A percentile compares a stretch with the other conserved stretches of the same genome.
phyloP scores from a whole-genome alignment of 306 rosid genomes.

The Luffa aegyptiaca region DNA sequence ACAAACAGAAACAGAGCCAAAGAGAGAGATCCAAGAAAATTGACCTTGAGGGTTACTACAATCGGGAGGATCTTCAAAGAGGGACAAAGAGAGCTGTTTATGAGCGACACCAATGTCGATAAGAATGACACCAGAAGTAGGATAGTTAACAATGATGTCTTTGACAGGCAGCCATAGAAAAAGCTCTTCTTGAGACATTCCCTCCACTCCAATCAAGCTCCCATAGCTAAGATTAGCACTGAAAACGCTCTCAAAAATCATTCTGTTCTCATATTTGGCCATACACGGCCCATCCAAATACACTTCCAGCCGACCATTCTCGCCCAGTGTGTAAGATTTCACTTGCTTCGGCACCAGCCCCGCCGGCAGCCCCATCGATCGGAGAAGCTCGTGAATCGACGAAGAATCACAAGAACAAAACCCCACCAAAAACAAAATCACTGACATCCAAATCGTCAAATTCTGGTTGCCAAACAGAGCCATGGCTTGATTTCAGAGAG shows the following conservation, averaged over 20 bases:
- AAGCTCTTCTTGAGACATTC: conserved; percentile 75
- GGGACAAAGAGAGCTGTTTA: conserved; percentile 70
- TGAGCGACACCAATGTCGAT: conserved; percentile 85
- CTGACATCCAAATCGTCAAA: not conserved
- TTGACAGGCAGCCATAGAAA: conserved; percentile 86
- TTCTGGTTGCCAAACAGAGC: not conserved
- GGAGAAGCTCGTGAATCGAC: conserved; percentile 69
- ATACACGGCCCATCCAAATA: conserved; percentile 68
- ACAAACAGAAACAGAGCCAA: too few relatives aligned
- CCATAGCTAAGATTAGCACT: conserved; percentile 81
- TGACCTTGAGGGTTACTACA: conserved; percentile 70
- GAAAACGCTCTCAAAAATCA: conserved; percentile 49
- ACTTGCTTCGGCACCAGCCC: conserved; percentile 72
- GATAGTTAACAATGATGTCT: conserved; percentile 72
- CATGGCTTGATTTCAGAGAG: not conserved
- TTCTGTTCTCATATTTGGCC: conserved; percentile 69
- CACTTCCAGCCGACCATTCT: conserved; percentile 57
- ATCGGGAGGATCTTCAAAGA: conserved; percentile 82
- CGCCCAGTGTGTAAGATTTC: conserved; percentile 50
- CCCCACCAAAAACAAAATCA: not conserved
- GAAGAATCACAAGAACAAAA: not conserved
- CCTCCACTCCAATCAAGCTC: conserved; percentile 70
- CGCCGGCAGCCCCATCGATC: conserved; percentile 67
- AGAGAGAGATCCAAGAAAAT: not conserved
- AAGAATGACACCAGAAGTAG: conserved; percentile 61